Evolutionary conservation across 139 green algal genomes (phyloP).

Genomic region (Micractinium conductrix): DNA sequence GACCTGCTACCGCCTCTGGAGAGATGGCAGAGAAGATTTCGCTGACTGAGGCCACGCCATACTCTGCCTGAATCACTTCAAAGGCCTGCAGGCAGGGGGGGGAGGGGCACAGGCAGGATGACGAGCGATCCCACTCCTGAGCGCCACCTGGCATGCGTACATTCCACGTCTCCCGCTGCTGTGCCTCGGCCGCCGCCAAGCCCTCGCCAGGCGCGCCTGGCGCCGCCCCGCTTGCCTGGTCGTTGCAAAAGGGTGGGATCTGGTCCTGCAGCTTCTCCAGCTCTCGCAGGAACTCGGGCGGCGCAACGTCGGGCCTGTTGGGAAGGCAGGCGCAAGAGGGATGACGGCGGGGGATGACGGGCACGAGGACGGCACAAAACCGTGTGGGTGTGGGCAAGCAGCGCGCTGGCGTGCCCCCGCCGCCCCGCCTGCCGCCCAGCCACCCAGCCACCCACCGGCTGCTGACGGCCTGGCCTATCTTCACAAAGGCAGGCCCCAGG

Average conservation of each 20-base stretch:
- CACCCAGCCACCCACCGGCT: slow-evolving; percentile 36
- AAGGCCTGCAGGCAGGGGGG: slow-evolving; percentile 30
- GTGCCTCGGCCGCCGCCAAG: too few relatives aligned
- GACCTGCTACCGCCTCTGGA: slow-evolving; percentile 66
- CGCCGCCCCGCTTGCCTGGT: slow-evolving; percentile 35
- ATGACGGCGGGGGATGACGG: too few relatives aligned
- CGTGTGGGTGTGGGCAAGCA: neutral
- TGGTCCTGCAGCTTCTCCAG: slow-evolving; percentile 87
- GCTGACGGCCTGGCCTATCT: slow-evolving; percentile 80
- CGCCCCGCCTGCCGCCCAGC: too few relatives aligned
- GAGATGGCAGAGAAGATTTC: slow-evolving; percentile 75
- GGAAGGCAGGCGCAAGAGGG: neutral
- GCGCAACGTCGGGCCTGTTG: slow-evolving; percentile 80
- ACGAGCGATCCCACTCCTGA: neutral
- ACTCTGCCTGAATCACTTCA: slow-evolving; percentile 71
- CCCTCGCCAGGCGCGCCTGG: too few relatives aligned
- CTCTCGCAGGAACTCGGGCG: slow-evolving; percentile 79
- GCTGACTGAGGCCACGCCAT: slow-evolving; percentile 50
- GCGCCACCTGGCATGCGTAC: too few relatives aligned
- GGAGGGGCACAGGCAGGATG: neutral
- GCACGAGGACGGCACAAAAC: neutral
- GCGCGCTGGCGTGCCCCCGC: too few relatives aligned
- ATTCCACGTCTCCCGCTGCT: too few relatives aligned
- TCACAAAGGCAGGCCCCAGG: slow-evolving; percentile 88
- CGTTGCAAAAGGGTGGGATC: slow-evolving; percentile 81